Base-by-base conservation (phyloP, 1,284 basidiomycete species). In the Tilletiopsis washingtonensis region DNA sequence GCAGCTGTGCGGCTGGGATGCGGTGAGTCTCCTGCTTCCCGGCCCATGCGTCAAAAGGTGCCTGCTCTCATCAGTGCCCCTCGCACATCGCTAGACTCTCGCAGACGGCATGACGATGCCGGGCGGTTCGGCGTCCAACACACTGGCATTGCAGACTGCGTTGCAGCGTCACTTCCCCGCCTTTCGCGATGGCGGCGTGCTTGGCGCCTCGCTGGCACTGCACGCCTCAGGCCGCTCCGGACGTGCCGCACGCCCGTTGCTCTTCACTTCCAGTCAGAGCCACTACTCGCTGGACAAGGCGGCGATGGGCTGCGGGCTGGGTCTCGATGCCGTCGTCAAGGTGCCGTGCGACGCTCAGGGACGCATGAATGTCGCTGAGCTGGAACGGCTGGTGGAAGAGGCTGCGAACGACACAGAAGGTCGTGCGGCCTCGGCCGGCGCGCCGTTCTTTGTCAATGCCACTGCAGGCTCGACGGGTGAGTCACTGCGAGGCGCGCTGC, bases 401-500 rank as follows among this genome's bases (percentile, higher is more conserved):
- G 58, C 61, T 15, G 39, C 43, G 3, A 38, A 51, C 27, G 40
- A 55, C 5, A 34, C 17, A 1, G 41, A 23, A 23, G 47, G 29
- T 14, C 14, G 15, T 5, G 26, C 19, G 3, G 25, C 24, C 7
- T 12, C 9, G 5, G 23, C 9, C 9, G 64, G 67, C 7, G 54
- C 51, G 3, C 75, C 75, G 4, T 75, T 76, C 57, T 75, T 75
- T 45, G 68, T 76, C 62, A 75, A 75, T 48, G 74, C 74, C 7
- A 76, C 75, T 1, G 69, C 74, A 3, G 75, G 75, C 6, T 73
- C 75, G 14, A 76, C n/a, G n/a, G n/a, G n/a, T n/a, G n/a, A n/a
- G n/a, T n/a, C n/a, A n/a, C n/a, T n/a, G n/a, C n/a, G n/a, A n/a
- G n/a, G n/a, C n/a, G n/a, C n/a, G n/a, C n/a, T n/a, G n/a, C n/a